Evolutionary conservation across 345 rosid genomes (phyloP).

Genomic region (Euphorbia pulcherrima): DNA sequence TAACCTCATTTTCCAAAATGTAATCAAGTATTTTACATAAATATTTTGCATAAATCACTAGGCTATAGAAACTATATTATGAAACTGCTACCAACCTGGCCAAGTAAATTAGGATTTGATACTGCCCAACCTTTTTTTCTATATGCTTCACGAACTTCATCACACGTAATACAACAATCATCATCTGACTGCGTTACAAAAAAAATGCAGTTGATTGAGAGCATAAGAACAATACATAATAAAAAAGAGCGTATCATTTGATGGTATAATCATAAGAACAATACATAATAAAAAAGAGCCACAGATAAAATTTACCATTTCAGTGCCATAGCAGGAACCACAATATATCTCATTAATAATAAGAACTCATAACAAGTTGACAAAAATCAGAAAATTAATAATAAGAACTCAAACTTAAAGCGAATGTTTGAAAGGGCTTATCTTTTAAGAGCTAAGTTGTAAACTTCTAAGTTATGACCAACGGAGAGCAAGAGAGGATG

Average conservation of each 20-base stretch:
- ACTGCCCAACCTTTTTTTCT: constrained; percentile 91
- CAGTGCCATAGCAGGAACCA: constrained; percentile 93
- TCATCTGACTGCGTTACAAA: constrained; percentile 52
- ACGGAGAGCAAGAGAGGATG: no score
- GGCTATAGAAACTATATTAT: neutral
- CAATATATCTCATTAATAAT: constrained; percentile 93
- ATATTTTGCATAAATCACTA: neutral
- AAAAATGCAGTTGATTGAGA: constrained; percentile 4
- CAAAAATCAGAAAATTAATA: no score
- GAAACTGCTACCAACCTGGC: constrained; percentile 55
- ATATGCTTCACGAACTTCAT: constrained; percentile 94
- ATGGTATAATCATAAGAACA: neutral
- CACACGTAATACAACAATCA: constrained; percentile 81
- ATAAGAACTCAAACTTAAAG: no score
- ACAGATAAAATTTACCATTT: constrained; percentile 48
- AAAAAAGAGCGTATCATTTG: neutral
- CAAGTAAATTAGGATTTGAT: constrained; percentile 72
- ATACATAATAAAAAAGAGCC: neutral
- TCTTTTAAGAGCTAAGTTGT: no score
- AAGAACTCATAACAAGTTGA: no score
- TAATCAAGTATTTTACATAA: neutral
- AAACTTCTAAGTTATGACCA: no score
- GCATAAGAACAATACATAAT: neutral
- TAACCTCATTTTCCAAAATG: neutral
- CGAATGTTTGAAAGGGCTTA: no score